Evolutionary conservation across 225 moss, liverwort and hornwort species (phyloP).

Genomic region (Bryum argenteum): DNA sequence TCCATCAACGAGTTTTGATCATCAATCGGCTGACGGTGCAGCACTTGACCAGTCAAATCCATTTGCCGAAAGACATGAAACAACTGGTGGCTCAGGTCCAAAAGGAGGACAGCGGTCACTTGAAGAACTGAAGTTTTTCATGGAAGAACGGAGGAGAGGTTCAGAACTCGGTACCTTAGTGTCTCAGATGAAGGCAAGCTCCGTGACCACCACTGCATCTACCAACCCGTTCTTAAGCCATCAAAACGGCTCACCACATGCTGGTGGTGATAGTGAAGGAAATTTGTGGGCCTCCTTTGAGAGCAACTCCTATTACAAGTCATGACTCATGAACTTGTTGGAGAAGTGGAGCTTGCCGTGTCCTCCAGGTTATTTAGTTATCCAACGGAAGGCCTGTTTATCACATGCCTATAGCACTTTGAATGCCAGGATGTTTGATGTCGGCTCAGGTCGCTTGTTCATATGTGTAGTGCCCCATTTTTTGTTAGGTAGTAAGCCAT

Average conservation of each 20-base stretch:
- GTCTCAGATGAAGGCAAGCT: conserved; percentile 80
- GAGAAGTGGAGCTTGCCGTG: conserved; percentile 29
- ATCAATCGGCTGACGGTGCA: conserved; percentile 31
- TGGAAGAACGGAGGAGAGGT: conserved; percentile 73
- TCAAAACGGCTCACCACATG: conserved; percentile 39
- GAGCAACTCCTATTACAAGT: conserved; percentile 58
- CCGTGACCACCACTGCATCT: conserved; percentile 33
- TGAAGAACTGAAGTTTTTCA: conserved; percentile 72
- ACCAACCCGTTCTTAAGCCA: conserved; percentile 52
- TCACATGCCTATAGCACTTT: conserved; percentile 31
- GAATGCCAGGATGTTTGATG: conserved; percentile 33
- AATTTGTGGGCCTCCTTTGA: conserved; percentile 53
- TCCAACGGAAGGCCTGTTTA: conserved; percentile 28
- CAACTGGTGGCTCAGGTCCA: conserved; percentile 39
- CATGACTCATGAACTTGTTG: conserved; percentile 56
- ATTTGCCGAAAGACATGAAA: conserved; percentile 49
- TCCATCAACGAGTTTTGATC: conserved; percentile 47
- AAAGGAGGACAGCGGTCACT: conserved; percentile 66
- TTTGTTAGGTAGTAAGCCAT: conserved; percentile 48
- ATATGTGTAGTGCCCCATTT: conserved; percentile 55
- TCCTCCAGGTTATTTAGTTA: conserved; percentile 33
- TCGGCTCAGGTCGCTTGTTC: conserved; percentile 50
- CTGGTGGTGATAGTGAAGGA: conserved; percentile 37
- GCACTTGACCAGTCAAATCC: conserved; percentile 52
- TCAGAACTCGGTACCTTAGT: conserved; percentile 80